A percentile compares a stretch with the other conserved stretches of the same genome.
Evolutionary conservation across 2,329 filamentous ascomycete genomes (phyloP).

Genomic region (Penicillium polonicum): DNA sequence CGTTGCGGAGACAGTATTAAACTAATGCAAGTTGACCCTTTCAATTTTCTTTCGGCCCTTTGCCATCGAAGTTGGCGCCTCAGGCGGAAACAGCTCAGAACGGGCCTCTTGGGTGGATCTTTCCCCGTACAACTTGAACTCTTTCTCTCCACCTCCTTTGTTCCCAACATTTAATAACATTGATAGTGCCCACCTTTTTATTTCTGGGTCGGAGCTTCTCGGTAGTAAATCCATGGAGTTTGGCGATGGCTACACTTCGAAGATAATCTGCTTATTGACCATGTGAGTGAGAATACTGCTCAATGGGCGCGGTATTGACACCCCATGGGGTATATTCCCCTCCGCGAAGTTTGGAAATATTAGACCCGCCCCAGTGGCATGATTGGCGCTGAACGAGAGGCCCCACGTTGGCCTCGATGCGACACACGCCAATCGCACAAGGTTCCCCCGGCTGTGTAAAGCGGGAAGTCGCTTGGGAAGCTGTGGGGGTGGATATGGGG

Average conservation of each 20-base stretch:
- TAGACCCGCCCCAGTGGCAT: background rate
- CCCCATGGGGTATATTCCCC: background rate
- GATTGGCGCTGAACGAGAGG: background rate
- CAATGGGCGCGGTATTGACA: background rate
- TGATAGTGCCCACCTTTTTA: background rate
- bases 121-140: background rate
- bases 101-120: background rate
- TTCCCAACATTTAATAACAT: background rate
- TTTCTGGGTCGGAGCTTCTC: no score
- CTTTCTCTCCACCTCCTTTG: background rate
- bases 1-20: background rate
- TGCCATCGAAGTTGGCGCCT: background rate
- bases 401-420: background rate
- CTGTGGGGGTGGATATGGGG: background rate
- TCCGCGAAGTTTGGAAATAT: background rate
- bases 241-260: background rate
- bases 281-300: background rate
- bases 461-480: background rate
- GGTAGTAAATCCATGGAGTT: background rate
- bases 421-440: background rate
- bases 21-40: background rate
- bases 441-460: background rate
- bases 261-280: background rate
- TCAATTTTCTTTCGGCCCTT: background rate
- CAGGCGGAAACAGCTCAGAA: background rate